Base-by-base conservation (phyloP, 1,284 basidiomycete genomes). In the Meira nashicola region DNA sequence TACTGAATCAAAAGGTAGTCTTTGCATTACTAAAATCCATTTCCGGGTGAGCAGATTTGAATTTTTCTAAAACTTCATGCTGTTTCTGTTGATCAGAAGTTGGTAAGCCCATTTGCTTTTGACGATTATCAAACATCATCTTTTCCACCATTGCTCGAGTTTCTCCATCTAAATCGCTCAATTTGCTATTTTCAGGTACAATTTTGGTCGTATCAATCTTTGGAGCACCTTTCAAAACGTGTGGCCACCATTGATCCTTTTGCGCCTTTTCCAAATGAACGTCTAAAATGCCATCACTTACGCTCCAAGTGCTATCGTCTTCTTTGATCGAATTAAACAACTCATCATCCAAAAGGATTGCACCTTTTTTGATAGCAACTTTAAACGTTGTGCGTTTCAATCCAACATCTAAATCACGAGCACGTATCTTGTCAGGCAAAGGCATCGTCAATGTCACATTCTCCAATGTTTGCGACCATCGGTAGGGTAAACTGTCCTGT, bases 121-220 rank as follows among this genome's bases (percentile, higher is more conserved):
- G 94, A 74, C 92, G 89, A 73, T 97, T 96, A 79, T 98, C 95
- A 71, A 92, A 96, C 94, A 99, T 98, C 95, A 99, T 99, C 82
- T 98, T 98, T 81, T 99, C 95, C 0, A 99, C 95, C 90, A 98
- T 91, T 0, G 90, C 91, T 69, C 94, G 86, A 2, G 91, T 92
- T 78, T 93, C 91, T 19, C 87, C 89, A 73, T 98, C 95, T 37
- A 99, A 84, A 73, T 99, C 95, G 73, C 91, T 90, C 57, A 99
- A 83, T 78, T 95, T 95, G 73, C 92, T 93, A 78, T 95, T 94
- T 72, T 89, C 87, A 0, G 95, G 95, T 67, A 89, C 87, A 70
- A 99, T 96, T 83, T 97, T 97, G 54, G 85, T 89, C 11, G 93
- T 97, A 78, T 98, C 90, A 82, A 98, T 89, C 83, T 92, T 95